Evolutionary conservation across 805 yeast species (phyloP).

Genomic region (Pachysolen tannophilus): DNA sequence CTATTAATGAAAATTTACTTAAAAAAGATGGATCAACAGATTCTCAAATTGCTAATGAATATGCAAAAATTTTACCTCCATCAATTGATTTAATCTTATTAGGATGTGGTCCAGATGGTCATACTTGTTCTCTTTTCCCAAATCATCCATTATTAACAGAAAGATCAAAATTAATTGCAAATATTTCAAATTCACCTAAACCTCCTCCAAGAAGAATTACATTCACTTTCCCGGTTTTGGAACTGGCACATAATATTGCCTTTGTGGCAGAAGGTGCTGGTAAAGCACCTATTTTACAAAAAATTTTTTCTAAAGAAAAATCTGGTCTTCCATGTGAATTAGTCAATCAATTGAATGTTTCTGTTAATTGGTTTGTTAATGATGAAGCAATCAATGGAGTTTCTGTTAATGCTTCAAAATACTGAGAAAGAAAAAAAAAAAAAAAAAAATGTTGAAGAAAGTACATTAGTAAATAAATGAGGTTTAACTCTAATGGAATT

Average conservation of each 20-base stretch:
- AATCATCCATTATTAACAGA: conserved; percentile 65
- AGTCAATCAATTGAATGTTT: conserved; percentile 52
- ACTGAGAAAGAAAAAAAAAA: neutral
- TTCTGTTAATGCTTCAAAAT: conserved; percentile 14
- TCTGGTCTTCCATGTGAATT: conserved; percentile 60
- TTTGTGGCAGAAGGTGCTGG: conserved; percentile 89
- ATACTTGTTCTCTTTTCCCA: conserved; percentile 89
- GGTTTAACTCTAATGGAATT: no score
- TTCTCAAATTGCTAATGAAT: conserved; percentile 53
- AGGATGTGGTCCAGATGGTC: conserved; percentile 97
- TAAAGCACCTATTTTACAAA: conserved; percentile 63
- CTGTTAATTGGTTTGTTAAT: conserved; percentile 80
- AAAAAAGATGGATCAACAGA: conserved; percentile 44
- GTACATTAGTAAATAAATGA: neutral
- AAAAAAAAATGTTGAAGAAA: neutral
- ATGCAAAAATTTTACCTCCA: conserved; percentile 49
- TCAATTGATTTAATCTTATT: conserved; percentile 60
- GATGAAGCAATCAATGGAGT: conserved; percentile 69
- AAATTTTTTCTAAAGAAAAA: conserved; percentile 51
- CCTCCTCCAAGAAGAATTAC: conserved; percentile 93
- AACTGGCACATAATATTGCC: conserved; percentile 44
- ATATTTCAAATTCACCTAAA: conserved; percentile 79
- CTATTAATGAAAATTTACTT: conserved; percentile 58
- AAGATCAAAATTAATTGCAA: conserved; percentile 41
- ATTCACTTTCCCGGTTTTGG: conserved; percentile 71